Base-by-base conservation (phyloP, 495 filamentous ascomycete genomes). In the Trichoderma orchidacearum region DNA sequence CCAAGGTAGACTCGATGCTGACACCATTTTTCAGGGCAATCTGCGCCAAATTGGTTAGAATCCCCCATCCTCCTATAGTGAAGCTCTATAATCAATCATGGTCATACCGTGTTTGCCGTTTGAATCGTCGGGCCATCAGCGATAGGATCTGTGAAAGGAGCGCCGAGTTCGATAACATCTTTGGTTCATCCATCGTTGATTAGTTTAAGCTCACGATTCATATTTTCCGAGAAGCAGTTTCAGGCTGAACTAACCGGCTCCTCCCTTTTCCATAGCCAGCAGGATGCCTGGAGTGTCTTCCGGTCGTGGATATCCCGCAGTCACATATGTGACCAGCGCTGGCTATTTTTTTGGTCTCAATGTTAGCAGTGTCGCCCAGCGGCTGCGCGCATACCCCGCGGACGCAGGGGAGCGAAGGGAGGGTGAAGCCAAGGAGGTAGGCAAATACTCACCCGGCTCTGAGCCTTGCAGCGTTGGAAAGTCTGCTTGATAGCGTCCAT, bases 91-190 rank as follows among this genome's bases (percentile, higher is more conserved):
- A 17, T 21, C 15, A 35, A 17, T 21, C 15, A 1, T 34, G 2
- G 17, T 51, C 66, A 63, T 63, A 86, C 82, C 25, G 85, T 91
- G 72, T 95, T 96, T 41, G 91, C 76, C 58, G 83, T 92, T 70
- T 96, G 91, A 62, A 96, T 95, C 3, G 89, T 94, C 9, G 91
- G 90, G 9, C 91, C 91, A 70, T 96, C 91, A 56, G 90, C 91
- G 72, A 95, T 96, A 21, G 93, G 93, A 65, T 99, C 93, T 53
- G 94, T 96, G 78, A 99, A 99, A 45, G 94, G 94, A 36, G 96
- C 76, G 45, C 90, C 89, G 55, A 92, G 78, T 68, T 92, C 87
- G 58, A 92, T 89, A 57, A 92, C 69, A 67, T 92, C 87, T 87
- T 59, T 25, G 51, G 8, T 23, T 30, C 13, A 36, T 41, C n/a